Evolutionary conservation across 2,329 filamentous ascomycete species (phyloP), one percentile per base, ranked within the genome.

Genomic region (Fusarium luffae): DNA sequence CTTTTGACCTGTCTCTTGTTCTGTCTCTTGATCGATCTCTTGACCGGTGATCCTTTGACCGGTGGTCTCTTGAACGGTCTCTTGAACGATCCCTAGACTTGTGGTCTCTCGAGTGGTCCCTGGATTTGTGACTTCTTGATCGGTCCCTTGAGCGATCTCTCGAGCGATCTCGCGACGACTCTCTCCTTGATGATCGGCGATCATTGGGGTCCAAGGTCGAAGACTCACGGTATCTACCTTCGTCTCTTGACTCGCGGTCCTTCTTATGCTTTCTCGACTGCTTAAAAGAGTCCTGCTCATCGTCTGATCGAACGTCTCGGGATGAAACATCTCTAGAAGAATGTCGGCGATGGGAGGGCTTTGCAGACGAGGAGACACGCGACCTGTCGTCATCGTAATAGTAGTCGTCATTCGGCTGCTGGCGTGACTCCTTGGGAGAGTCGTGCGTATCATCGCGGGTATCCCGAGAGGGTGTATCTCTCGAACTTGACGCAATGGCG

Each of bases 301-400:
- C 64, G 41, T 75, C 70, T 40, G 61, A 57, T 11, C 66, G 69
- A 19, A 64, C 60, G n/a, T 74, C 70, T 43, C 74, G 54, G 30
- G 63, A 64, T 4, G 54, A 43, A 18, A 63, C 42, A 12, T 72
- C 67, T 51, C 49, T 50, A 12, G 71, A 73, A 34, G 71, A 71
- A 27, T 54, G 67, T 54, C 59, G 59, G 27, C 49, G 69, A 25
- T 68, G 59, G 18, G 69, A 71, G 25, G 67, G 60, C 40, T 55
- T 64, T 12, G 57, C 30, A 12, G 69, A 56, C 27, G 59, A 59
- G n/a, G 71, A 70, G 25, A 61, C 44, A 28, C 49, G 61, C 48
- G 71, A 69, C 30, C 49, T 63, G 10, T 73, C 59, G n/a, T 66
- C 63, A 25, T 67, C 71, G 44, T 66, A 60, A 30, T 72, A 58